phyloP scores from a whole-genome alignment of 352 stramenopile species.

The Phytophthora pinifolia region DNA sequence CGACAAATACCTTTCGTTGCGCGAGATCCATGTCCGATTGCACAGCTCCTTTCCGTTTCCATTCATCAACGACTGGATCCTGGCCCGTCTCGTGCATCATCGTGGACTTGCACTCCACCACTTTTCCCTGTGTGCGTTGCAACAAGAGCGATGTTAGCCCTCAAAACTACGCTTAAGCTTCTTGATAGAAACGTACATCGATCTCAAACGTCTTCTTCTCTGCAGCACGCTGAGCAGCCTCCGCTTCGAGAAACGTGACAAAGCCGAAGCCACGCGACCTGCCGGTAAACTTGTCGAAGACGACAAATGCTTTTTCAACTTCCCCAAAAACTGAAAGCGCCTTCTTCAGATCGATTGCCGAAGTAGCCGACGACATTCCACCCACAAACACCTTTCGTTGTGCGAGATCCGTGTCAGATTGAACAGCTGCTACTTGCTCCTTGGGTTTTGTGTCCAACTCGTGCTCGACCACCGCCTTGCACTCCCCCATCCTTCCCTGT shows the following conservation, averaged over 20 bases:
- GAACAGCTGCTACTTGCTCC: too few relatives aligned
- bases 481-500: constrained; percentile 6
- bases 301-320: constrained; percentile 56
- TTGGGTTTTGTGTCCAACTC: too few relatives aligned
- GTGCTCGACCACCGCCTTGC: constrained; percentile 30
- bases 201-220: constrained; percentile 31
- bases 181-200: too few relatives aligned
- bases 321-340: constrained; percentile 55
- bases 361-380: constrained; percentile 65
- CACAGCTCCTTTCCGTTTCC: constrained; percentile 37
- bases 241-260: constrained; percentile 69
- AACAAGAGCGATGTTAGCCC: too few relatives aligned
- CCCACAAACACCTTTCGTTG: constrained; percentile 78
- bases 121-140: too few relatives aligned
- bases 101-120: too few relatives aligned
- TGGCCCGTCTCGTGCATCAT: too few relatives aligned
- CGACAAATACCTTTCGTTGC: constrained; percentile 75
- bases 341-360: constrained; percentile 44
- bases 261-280: constrained; percentile 71
- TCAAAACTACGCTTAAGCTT: too few relatives aligned
- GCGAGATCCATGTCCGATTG: constrained; percentile 39
- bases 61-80: too few relatives aligned
- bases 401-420: too few relatives aligned
- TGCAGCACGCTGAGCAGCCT: constrained; percentile 49
- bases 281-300: constrained; percentile 24